Conservation (phyloP, 148 eudicot genomes). For the Amaranthus cruentus region DNA sequence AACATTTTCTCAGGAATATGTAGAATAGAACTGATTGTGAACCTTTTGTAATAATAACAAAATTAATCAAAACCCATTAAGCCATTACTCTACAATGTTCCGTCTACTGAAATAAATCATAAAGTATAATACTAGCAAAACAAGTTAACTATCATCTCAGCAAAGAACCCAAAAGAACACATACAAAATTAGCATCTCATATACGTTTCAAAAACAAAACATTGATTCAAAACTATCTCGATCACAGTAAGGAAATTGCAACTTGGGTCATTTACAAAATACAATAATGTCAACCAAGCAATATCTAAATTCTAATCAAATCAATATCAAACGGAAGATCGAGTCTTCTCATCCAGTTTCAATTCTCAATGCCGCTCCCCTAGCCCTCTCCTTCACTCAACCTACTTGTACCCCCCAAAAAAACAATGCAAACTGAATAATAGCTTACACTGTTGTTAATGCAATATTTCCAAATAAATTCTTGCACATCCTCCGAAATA, state of each 20-base stretch:
- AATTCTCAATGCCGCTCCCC: too few relatives aligned
- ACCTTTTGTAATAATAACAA: not conserved
- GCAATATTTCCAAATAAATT: conserved; percentile 69
- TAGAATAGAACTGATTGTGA: not conserved
- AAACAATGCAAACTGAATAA: not conserved
- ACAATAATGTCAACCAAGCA: too few relatives aligned
- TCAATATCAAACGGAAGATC: too few relatives aligned
- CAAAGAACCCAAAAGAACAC: not conserved
- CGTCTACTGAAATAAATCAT: not conserved
- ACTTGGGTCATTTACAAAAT: too few relatives aligned
- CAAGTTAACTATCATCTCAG: not conserved
- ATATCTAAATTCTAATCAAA: too few relatives aligned
- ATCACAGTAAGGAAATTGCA: too few relatives aligned
- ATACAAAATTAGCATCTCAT: not conserved
- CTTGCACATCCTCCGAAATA: conserved; percentile 58
- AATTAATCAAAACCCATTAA: not conserved
- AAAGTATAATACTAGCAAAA: not conserved
- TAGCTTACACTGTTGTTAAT: conserved; percentile 46
- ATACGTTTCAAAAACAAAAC: not conserved
- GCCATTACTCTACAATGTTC: not conserved
- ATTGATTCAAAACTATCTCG: too few relatives aligned
- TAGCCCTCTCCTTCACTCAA: not conserved
- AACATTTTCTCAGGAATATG: not conserved
- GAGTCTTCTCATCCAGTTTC: too few relatives aligned
- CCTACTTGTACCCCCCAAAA: not conserved